Percentiles rank a stretch among this genome's conserved stretches.
Conservation (phyloP, 306 rosid species). For the Inga leiocalycina region DNA sequence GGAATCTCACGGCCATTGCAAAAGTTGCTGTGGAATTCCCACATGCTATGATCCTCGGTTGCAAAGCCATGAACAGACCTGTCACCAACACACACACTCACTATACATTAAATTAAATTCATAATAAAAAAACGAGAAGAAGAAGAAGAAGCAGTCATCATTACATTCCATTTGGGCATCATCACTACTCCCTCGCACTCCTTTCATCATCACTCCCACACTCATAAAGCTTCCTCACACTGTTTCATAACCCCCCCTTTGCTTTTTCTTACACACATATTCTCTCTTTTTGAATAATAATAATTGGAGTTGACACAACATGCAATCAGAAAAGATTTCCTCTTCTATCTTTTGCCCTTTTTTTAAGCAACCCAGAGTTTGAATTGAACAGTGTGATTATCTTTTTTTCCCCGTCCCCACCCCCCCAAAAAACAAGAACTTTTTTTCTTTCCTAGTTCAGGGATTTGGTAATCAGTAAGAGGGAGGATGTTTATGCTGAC, state of each 20-base stretch:
- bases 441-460: neutral
- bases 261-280: slow-evolving; percentile 20
- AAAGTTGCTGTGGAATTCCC: slow-evolving; percentile 88
- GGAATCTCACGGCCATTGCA: slow-evolving; percentile 97
- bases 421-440: neutral
- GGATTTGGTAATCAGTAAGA: neutral
- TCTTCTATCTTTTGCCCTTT: slow-evolving; percentile 20
- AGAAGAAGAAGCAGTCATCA: neutral
- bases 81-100: slow-evolving; percentile 31
- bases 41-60: slow-evolving; percentile 98
- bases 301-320: slow-evolving; percentile 2
- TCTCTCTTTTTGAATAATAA: neutral
- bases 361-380: slow-evolving; percentile 25
- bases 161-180: slow-evolving; percentile 22
- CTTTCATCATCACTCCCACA: slow-evolving; percentile 53
- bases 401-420: neutral
- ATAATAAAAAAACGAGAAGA: neutral
- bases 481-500: slow-evolving; percentile 47
- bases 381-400: neutral
- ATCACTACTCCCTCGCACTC: slow-evolving; percentile 38
- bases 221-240: slow-evolving; percentile 25
- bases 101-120: neutral
- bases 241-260: slow-evolving; percentile 24
- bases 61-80: slow-evolving; percentile 99
- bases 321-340: slow-evolving; percentile 34